Percentiles rank a stretch among this genome's conserved stretches.
Evolutionary conservation across 2,329 filamentous ascomycete species (phyloP).

Genomic region (Bipolaris victoriae): DNA sequence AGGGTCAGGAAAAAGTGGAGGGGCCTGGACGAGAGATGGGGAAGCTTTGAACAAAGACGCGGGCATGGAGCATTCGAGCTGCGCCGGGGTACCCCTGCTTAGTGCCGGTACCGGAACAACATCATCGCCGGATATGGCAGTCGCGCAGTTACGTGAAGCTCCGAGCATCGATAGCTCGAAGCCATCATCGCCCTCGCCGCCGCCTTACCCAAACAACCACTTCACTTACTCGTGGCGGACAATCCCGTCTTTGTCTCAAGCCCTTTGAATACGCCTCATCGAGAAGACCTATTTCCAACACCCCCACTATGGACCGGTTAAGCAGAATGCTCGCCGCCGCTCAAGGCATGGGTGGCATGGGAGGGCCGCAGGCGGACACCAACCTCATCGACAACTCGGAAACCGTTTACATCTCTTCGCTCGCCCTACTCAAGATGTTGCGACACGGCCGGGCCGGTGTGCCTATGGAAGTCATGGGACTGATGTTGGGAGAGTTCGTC

Average conservation of each 20-base stretch:
- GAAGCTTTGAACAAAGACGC: constrained; percentile 20
- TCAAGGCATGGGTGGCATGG: constrained; percentile 70
- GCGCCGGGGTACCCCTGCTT: constrained; percentile 16
- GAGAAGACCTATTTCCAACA: not conserved
- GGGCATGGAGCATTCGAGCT: constrained; percentile 17
- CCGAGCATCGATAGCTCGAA: constrained; percentile 17
- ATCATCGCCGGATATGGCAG: constrained; percentile 16
- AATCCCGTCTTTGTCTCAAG: not conserved
- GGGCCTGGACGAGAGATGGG: constrained; percentile 14
- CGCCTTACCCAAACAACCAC: constrained; percentile 10
- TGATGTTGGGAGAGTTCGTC: constrained; percentile 98
- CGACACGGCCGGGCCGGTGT: constrained; percentile 96
- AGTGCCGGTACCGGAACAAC: constrained; percentile 20
- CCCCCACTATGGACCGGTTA: constrained; percentile 79
- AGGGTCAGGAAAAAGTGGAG: constrained; percentile 5
- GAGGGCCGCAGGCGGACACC: constrained; percentile 67
- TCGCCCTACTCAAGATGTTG: constrained; percentile 97
- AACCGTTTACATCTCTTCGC: constrained; percentile 98
- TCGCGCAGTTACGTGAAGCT: constrained; percentile 22
- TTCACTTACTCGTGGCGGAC: not conserved
- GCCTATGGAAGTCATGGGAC: constrained; percentile 99
- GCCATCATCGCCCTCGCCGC: constrained; percentile 20
- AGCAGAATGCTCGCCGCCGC: constrained; percentile 84
- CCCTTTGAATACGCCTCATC: not conserved
- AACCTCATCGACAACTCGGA: constrained; percentile 98